These are phyloP conservation scores for Diaporthe longicolla DNA, from an alignment of 2,329 filamentous ascomycete species.

Conservation along the genomic window DNA sequence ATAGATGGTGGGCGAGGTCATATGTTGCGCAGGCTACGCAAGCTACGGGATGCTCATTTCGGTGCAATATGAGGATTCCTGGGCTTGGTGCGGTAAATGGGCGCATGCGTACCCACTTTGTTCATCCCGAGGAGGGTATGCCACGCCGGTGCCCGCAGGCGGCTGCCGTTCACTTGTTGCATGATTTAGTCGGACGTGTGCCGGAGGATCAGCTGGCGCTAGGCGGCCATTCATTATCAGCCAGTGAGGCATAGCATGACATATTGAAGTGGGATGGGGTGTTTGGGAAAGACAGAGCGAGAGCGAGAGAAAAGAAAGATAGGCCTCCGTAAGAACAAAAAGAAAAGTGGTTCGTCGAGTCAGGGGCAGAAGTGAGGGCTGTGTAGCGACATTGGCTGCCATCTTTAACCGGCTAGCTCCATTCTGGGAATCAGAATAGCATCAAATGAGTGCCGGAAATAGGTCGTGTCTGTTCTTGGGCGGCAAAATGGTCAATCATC, in stretches of 20 bases:
- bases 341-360: slow-evolving; percentile 14
- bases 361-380: slow-evolving; percentile 22
- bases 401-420: slow-evolving; percentile 20
- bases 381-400: slow-evolving; percentile 26
- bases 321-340: neutral
- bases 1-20: slow-evolving; percentile 10
- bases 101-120: slow-evolving; percentile 13
- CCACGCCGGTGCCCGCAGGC: neutral
- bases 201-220: slow-evolving; percentile 11
- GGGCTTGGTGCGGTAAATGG: slow-evolving; percentile 1
- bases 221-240: slow-evolving; percentile 20
- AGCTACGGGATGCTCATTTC: slow-evolving; percentile 28
- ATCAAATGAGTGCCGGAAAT: slow-evolving; percentile 32
- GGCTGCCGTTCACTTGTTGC: slow-evolving; percentile 9
- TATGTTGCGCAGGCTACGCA: slow-evolving; percentile 22
- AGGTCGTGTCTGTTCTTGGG: slow-evolving; percentile 1
- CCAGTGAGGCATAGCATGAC: slow-evolving; percentile 15
- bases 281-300: neutral
- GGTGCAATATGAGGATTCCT: slow-evolving; percentile 32
- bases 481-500: slow-evolving; percentile 25
- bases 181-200: slow-evolving; percentile 4
- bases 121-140: neutral
- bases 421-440: slow-evolving; percentile 26
- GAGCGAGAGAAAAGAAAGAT: neutral
- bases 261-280: slow-evolving; percentile 7